Base-by-base conservation (phyloP, 2,329 filamentous ascomycete species). In the Aspergillus fructus region DNA sequence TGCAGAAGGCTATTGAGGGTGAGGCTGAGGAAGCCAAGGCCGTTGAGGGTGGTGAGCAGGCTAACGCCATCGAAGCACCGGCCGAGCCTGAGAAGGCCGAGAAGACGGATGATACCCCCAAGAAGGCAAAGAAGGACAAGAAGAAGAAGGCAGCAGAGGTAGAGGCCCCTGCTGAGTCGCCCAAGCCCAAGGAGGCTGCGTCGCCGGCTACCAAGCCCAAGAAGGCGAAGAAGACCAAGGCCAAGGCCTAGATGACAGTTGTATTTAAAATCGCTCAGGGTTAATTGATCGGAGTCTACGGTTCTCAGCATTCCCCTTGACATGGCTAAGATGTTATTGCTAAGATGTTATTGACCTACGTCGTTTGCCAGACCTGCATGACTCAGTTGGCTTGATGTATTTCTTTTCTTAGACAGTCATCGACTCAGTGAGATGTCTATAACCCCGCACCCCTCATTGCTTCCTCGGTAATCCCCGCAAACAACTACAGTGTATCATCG, bases 1-100 rank as follows among this genome's bases (percentile, higher is more conserved):
- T 79, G 56, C 78, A 76, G 40, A 64, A 71, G 65, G 66, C 69
- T 21, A 61, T 74, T 39, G 73, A 76, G 54, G 60, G 70, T 23
- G 70, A 75, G 55, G 59, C 70, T 23, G 69, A 75, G 41, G 59
- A 49, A 51, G 59, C 17, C 15, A 71, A 73, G 59, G 66, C 70
- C 23, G 62, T 74, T 40, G 73, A 76, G 56, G 61, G 70, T 24
- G 70, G 74, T 15, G 27, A 53, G 45, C 57, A 50, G 55, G 59
- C 23, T 13, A 71, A 73, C 59, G 65, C 67, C 8, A 59, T 68
- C 42, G 73, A 73, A 61, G 67, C 69, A 11, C 58, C 71, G n/a
- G 59, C 37, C 33, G 49, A 19, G 37, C 46, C 53, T 37, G 27
- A 19, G 17, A 19, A 49, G 34, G 47, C 58, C 12, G 60, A 67